These are phyloP conservation scores for Alternaria triticimaculans DNA, from an alignment of 2,329 filamentous ascomycete species.

Conservation along the genomic window DNA sequence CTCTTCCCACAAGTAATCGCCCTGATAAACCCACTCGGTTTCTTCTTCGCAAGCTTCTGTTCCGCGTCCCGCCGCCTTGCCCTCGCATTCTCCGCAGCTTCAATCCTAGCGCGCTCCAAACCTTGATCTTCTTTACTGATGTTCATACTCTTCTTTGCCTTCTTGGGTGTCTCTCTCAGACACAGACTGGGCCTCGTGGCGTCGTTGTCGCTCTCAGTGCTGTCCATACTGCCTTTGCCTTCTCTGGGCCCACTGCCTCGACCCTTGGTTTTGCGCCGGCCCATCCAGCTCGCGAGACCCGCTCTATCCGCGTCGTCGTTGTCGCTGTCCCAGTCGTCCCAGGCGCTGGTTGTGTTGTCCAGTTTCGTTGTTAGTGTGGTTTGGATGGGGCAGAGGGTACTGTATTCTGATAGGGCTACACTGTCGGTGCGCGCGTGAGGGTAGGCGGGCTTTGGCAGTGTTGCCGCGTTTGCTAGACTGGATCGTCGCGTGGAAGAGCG, in stretches of 20 bases:
- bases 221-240: conserved; percentile 21
- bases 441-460: conserved; percentile 22
- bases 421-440: conserved; percentile 33
- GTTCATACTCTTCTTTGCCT: not conserved
- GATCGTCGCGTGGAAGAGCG: conserved; percentile 26
- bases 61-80: conserved; percentile 5
- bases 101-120: not conserved
- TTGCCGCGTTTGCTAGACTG: conserved; percentile 35
- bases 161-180: not conserved
- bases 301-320: conserved; percentile 37
- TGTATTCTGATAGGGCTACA: conserved; percentile 38
- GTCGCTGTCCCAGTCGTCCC: conserved; percentile 48
- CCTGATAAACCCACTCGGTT: conserved; percentile 37
- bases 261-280: conserved; percentile 13
- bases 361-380: conserved; percentile 22
- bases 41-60: conserved; percentile 17
- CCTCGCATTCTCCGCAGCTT: conserved; percentile 3
- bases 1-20: conserved; percentile 43
- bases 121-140: conserved; percentile 14
- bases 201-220: conserved; percentile 14
- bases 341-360: conserved; percentile 43
- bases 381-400: conserved; percentile 30
- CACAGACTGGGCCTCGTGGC: conserved; percentile 3
- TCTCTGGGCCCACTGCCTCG: conserved; percentile 9
- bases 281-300: conserved; percentile 37